phyloP scores from a whole-genome alignment of 2,329 filamentous ascomycete species.

The Sphaceloma murrayae region DNA sequence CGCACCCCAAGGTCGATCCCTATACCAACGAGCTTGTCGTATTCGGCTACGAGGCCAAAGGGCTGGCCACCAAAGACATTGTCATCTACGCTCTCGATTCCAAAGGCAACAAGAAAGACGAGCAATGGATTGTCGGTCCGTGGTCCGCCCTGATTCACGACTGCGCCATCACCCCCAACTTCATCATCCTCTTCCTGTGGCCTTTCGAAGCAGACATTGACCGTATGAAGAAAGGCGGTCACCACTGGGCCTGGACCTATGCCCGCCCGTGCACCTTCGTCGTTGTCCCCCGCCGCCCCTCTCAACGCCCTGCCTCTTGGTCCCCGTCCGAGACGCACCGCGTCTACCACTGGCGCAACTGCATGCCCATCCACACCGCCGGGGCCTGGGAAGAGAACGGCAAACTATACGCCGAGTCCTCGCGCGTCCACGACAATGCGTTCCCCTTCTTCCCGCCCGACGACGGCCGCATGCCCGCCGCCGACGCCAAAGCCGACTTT shows the following conservation, averaged over 20 bases:
- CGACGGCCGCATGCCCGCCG: conserved; percentile 22
- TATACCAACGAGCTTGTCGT: conserved; percentile 35
- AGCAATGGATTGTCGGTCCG: conserved; percentile 34
- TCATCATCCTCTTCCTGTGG: conserved; percentile 31
- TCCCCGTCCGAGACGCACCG: conserved; percentile 18
- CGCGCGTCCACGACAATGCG: conserved; percentile 35
- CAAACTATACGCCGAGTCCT: conserved; percentile 33
- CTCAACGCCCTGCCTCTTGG: conserved; percentile 7
- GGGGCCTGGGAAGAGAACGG: conserved; percentile 34
- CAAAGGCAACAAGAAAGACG: conserved; percentile 31
- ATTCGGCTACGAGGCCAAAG: conserved; percentile 36
- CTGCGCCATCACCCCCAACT: conserved; percentile 33
- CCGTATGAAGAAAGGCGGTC: conserved; percentile 31
- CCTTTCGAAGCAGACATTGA: conserved; percentile 31
- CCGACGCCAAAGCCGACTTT: conserved; percentile 34
- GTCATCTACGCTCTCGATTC: conserved; percentile 34
- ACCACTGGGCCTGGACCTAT: conserved; percentile 33
- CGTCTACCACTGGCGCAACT: conserved; percentile 16
- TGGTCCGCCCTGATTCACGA: conserved; percentile 35
- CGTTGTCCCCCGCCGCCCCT: conserved; percentile 22
- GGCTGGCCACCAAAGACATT: conserved; percentile 31
- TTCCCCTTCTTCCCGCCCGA: conserved; percentile 37
- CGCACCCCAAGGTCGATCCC: conserved; percentile 39
- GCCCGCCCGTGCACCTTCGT: conserved; percentile 23
- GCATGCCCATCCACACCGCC: conserved; percentile 29